Base-by-base conservation (phyloP, 1,139 yeast species). In the Yamadazyma sp. region DNA sequence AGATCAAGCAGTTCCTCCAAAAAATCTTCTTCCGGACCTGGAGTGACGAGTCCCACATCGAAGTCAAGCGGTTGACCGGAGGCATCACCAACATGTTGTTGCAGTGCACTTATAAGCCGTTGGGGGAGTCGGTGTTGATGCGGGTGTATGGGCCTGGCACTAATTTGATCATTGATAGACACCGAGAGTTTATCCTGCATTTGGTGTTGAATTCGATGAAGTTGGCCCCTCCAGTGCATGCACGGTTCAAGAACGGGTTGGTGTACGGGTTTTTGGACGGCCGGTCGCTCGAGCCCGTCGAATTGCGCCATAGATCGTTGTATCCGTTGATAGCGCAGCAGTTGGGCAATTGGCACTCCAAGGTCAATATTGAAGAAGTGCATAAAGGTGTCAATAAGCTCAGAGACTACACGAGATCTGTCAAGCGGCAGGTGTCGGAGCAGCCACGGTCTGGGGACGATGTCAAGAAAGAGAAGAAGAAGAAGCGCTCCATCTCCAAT, bases 81-180 rank as follows among this genome's bases (percentile, higher is more conserved):
- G 95, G 95, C 7, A 85, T 86, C 58, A 86, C 95, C 17, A 86
- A 86, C 58, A 79, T 81, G 79, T 73, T 84, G 39, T 60, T 83
- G 27, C 71, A 79, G 34, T 83, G 85, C 43, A 58, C 59, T 24
- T 64, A 68, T 41, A 41, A 47, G 9, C 45, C 49, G 1, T 44
- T 44, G 4, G 39, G 48, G 22, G 71, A 69, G 41, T 62, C 63
- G 5, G 81, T 83, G 2, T 68, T 86, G 31, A 81, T 84, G 45
- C 66, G 95, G 42, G 83, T 86, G 0, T 86, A 85, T 50, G 95
- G 95, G 8, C 77, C 79, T 42, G 91, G 91, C 14, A 86, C 95
- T 0, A 76, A 75, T 44, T 64, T 82, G 29, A 83, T 86, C 41
- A 86, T 86, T 32, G 89, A 85, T 57, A 68, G 95, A 48, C 84